Evolutionary conservation across 129 eudicot genomes (phyloP).

Genomic region (Flaveria linearis): DNA sequence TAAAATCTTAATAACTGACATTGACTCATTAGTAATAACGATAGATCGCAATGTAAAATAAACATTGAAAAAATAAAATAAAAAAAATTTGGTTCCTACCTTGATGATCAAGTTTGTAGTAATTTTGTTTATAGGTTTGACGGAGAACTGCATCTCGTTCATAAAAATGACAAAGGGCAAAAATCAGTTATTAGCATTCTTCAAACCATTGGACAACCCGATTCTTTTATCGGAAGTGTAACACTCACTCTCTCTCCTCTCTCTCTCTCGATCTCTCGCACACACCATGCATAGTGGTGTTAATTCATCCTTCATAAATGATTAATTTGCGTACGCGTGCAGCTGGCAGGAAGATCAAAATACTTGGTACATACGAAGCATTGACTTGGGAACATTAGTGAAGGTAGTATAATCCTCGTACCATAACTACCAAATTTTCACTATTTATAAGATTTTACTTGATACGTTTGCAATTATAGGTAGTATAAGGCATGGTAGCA

Average conservation of each 20-base stretch:
- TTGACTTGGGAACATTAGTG: constrained; percentile 37
- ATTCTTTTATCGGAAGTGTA: constrained; percentile 46
- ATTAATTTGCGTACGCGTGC: background rate
- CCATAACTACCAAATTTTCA: no score
- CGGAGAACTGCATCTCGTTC: constrained; percentile 55
- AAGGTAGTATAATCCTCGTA: constrained; percentile 25
- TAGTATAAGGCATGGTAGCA: constrained; percentile 39
- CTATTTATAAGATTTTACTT: no score
- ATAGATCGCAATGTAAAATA: no score
- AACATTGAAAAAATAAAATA: no score
- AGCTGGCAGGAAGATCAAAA: constrained; percentile 34
- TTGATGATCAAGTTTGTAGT: background rate
- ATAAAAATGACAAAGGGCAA: constrained; percentile 16
- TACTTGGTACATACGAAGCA: background rate
- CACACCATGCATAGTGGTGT: background rate
- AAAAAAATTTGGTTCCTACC: background rate
- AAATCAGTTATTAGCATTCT: constrained; percentile 40
- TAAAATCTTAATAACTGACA: no score
- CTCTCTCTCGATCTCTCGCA: no score
- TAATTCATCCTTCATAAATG: background rate
- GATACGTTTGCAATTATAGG: no score
- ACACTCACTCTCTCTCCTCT: background rate
- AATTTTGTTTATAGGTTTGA: constrained; percentile 25
- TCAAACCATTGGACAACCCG: constrained; percentile 35
- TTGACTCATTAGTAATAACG: no score